Base-by-base conservation (phyloP, 208 protist genomes). In the Polymyxa betae region DNA sequence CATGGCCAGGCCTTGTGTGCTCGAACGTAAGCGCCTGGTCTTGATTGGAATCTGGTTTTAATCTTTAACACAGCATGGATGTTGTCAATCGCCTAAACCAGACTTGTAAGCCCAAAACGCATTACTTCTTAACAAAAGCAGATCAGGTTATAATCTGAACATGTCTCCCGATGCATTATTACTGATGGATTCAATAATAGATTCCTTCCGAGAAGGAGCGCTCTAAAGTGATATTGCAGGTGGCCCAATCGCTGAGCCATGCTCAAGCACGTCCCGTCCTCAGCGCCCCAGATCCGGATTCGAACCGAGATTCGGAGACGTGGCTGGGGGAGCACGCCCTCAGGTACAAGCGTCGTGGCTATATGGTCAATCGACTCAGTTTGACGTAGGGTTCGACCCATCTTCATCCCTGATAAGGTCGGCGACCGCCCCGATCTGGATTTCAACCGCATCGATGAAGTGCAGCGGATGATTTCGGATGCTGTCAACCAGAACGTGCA, bases 241-340 rank as follows among this genome's bases (percentile, higher is more conserved):
- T 82, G 10, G 72, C 72, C 5, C 72, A 82, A 35, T 82, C 72
- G 72, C 72, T 82, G 72, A 82, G 72, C n/a, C 72, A 82, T 35
- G 72, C 72, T 82, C 72, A 82, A n/a, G 35, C 72, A 16, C 72
- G 40, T 45, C 72, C n/a, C 40, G 72, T 82, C 72, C 10, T 29
- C 54, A 29, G 12, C 49, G 49, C 5, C 49, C 12, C 49, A 5
- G 49, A 29, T 60, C 12, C 49, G 12, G 49, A 29, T 60, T 5
- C 5, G 12, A 5, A 60, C 49, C 49, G 24, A 16, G 72, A 35
- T 35, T 35, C 5, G 16, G 72, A 82, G 40, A 82, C 72, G 10
- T 82, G 72, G 72, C 72, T 82, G n/a, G 72, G 72, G n/a, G 72
- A 82, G 72, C 72, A 82, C 72, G 72, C 72, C 72, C 72, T 82